A percentile compares a stretch with the other conserved stretches of the same genome.
Conservation (phyloP, 345 rosid genomes). For the Adansonia digitata region DNA sequence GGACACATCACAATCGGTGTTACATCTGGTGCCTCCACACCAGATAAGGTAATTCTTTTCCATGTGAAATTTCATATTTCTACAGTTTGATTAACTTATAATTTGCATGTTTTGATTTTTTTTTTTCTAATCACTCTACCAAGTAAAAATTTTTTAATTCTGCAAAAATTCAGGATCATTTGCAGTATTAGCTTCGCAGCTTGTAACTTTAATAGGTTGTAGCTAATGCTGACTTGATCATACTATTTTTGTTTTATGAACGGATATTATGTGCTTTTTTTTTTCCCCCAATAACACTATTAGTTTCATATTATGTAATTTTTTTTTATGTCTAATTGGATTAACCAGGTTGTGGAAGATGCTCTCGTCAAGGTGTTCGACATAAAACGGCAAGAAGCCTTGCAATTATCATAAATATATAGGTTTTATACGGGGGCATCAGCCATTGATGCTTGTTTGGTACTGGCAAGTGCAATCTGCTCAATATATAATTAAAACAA, state of each 20-base stretch:
- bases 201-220: background rate
- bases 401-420: constrained; percentile 47
- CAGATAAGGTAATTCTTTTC: constrained; percentile 88
- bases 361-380: constrained; percentile 65
- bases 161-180: background rate
- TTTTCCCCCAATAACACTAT: background rate
- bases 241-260: background rate
- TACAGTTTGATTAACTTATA: background rate
- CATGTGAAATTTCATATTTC: too few species aligned
- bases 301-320: background rate
- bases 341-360: constrained; percentile 68
- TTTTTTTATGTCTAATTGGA: constrained; percentile 2
- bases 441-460: background rate
- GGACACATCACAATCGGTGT: constrained; percentile 89
- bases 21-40: constrained; percentile 97
- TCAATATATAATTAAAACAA: background rate
- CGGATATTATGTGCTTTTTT: background rate
- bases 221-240: background rate
- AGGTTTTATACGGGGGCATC: background rate
- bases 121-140: background rate
- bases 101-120: background rate
- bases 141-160: background rate
- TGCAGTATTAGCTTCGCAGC: background rate
- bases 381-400: constrained; percentile 63
- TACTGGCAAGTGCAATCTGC: background rate